These are phyloP conservation scores for Draba incana DNA, from an alignment of 345 rosid species.

Conservation along the genomic window DNA sequence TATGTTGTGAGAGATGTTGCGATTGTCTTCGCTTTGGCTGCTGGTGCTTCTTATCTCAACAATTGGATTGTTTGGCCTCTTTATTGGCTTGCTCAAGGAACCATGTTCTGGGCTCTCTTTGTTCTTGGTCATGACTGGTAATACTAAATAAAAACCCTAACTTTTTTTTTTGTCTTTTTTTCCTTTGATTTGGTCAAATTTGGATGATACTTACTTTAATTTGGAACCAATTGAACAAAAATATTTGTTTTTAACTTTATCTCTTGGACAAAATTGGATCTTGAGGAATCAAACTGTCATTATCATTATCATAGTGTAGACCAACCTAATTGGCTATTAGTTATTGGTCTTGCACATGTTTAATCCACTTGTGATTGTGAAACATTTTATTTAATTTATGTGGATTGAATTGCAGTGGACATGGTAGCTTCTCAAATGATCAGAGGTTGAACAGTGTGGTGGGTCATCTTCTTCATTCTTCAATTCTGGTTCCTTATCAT, in stretches of 20 bases:
- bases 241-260: neutral
- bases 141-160: neutral
- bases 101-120: slow-evolving; percentile 98
- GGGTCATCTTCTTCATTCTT: slow-evolving; percentile 90
- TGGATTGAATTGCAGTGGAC: slow-evolving; percentile 62
- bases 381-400: neutral
- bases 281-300: slow-evolving; percentile 6
- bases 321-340: slow-evolving; percentile 12
- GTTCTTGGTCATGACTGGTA: slow-evolving; percentile 99
- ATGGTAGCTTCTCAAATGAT: slow-evolving; percentile 86
- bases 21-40: slow-evolving; percentile 72
- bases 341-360: slow-evolving; percentile 19
- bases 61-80: slow-evolving; percentile 88
- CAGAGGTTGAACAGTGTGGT: slow-evolving; percentile 69
- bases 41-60: slow-evolving; percentile 70
- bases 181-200: slow-evolving; percentile 30
- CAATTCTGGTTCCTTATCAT: slow-evolving; percentile 90
- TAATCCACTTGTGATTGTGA: slow-evolving; percentile 17
- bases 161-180: slow-evolving; percentile 4
- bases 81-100: slow-evolving; percentile 89
- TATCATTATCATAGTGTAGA: slow-evolving; percentile 15
- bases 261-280: slow-evolving; percentile 12
- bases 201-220: slow-evolving; percentile 23
- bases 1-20: slow-evolving; percentile 77
- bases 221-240: slow-evolving; percentile 23